phyloP scores from a whole-genome alignment of 2,329 filamentous ascomycete species.

The Trichoderma guizhouense region DNA sequence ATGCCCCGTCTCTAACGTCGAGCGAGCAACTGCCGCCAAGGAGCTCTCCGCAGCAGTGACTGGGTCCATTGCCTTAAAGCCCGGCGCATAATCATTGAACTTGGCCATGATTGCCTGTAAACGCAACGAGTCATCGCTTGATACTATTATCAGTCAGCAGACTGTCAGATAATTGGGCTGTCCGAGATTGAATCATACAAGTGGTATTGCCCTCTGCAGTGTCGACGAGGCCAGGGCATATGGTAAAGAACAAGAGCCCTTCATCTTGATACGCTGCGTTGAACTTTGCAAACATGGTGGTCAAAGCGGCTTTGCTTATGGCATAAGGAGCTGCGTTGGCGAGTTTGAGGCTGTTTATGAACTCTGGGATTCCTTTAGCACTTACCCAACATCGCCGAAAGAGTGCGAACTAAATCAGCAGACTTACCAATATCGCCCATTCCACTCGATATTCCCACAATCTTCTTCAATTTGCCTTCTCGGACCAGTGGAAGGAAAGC shows the following conservation, averaged over 20 bases:
- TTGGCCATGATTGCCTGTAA: not conserved
- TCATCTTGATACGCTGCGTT: not conserved
- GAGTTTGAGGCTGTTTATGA: not conserved
- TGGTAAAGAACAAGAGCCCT: not conserved
- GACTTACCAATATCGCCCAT: not conserved
- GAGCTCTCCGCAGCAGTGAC: not conserved
- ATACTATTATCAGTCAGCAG: not conserved
- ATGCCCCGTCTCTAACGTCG: not conserved
- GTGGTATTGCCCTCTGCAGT: not conserved
- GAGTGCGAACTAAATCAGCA: accelerated
- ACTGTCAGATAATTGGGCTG: not conserved
- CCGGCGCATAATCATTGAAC: not conserved
- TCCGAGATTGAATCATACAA: not conserved
- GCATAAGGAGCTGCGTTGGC: not conserved
- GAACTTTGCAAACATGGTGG: not conserved
- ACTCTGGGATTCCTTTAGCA: not conserved
- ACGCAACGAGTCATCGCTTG: not conserved
- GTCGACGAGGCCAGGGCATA: not conserved
- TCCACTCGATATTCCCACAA: not conserved
- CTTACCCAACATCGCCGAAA: not conserved
- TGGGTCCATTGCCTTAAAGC: not conserved
- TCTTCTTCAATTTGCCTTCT: not conserved
- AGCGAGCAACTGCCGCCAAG: not conserved
- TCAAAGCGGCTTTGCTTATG: not conserved
- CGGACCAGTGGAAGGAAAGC: not conserved